Evolutionary conservation across 2,329 filamentous ascomycete species (phyloP).

Genomic region (Zarea fungicola): DNA sequence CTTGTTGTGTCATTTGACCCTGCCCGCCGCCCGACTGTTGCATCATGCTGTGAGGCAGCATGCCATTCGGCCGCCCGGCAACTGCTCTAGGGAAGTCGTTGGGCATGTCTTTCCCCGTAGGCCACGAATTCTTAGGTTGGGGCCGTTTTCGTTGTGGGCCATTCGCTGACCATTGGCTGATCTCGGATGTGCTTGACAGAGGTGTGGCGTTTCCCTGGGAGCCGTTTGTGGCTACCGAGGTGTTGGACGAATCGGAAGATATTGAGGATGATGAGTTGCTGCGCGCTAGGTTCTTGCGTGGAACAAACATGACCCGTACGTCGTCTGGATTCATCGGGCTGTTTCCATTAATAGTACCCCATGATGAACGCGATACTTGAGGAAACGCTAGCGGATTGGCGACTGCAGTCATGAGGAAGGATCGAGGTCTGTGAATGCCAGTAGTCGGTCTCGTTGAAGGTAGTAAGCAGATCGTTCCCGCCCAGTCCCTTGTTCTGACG

Average conservation of each 20-base stretch:
- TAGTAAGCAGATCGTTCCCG: conserved; percentile 13
- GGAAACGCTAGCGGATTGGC: conserved; percentile 59
- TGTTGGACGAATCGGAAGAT: conserved; percentile 57
- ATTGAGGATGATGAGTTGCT: conserved; percentile 89
- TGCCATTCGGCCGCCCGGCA: conserved; percentile 40
- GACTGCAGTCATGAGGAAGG: conserved; percentile 60
- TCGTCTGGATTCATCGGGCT: conserved; percentile 78
- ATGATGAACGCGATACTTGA: conserved; percentile 60
- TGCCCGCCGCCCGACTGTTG: conserved; percentile 27
- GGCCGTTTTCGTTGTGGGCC: conserved; percentile 46
- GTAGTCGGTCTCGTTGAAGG: conserved; percentile 19
- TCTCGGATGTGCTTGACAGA: conserved; percentile 41
- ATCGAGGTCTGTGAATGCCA: conserved; percentile 19
- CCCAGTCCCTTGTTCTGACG: background rate
- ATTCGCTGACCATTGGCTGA: conserved; percentile 46
- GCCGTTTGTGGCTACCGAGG: conserved; percentile 58
- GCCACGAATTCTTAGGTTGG: conserved; percentile 47
- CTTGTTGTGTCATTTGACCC: conserved; percentile 37
- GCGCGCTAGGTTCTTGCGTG: conserved; percentile 79
- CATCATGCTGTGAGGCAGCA: conserved; percentile 28
- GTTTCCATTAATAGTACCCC: conserved; percentile 53
- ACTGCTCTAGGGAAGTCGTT: conserved; percentile 43
- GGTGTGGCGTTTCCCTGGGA: conserved; percentile 58
- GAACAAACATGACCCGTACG: conserved; percentile 80
- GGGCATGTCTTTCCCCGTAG: conserved; percentile 42